Base-by-base conservation (phyloP, 257 asterid species). In the Lavandula angustifolia region DNA sequence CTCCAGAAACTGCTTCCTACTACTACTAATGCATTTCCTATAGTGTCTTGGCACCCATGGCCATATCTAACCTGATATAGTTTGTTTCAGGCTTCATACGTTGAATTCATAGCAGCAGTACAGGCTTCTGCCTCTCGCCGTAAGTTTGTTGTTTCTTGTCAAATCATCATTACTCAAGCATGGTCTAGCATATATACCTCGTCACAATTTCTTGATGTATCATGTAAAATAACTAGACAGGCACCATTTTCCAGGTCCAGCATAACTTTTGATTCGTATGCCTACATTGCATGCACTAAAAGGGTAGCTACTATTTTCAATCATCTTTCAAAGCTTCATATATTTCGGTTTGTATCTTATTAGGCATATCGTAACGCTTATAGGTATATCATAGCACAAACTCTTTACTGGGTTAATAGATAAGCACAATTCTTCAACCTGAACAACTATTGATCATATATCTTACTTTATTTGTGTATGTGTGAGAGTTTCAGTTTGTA, bases 61-160 rank as follows among this genome's bases (percentile, higher is more conserved):
- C 27, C 27, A 27, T 49, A 38, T 67, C 78, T 82, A 57, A 82
- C 75, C 32, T 61, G 55, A 47, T 40, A 52, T 22, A 44, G 54
- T 62, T 50, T 72, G 12, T 74, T 75, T 48, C 89, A 92, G 99
- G 94, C 84, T 60, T 85, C 95, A 67, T 85, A 82, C 78, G 77
- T 78, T 47, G 87, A 83, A 66, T 87, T 87, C 76, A 75, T 82
- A 48, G 76, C 76, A 61, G 96, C 86, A 79, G 83, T 78, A 57
- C 95, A 89, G 76, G 75, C 88, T 54, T 62, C 78, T 72, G 80
- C 94, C 66, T 74, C 96, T 79, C 91, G 94, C 18, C 16, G 97
- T 90, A 82, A 84, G 96, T 78, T 78, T 58, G 32, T 29, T 13
- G n/a, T 18, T 8, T 63, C 40, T 10, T 18, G 53, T 40, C 4